A percentile compares a stretch with the other conserved stretches of the same genome.
Evolutionary conservation across 2,329 filamentous ascomycete genomes (phyloP).

Genomic region (Scedosporium dehoogii): DNA sequence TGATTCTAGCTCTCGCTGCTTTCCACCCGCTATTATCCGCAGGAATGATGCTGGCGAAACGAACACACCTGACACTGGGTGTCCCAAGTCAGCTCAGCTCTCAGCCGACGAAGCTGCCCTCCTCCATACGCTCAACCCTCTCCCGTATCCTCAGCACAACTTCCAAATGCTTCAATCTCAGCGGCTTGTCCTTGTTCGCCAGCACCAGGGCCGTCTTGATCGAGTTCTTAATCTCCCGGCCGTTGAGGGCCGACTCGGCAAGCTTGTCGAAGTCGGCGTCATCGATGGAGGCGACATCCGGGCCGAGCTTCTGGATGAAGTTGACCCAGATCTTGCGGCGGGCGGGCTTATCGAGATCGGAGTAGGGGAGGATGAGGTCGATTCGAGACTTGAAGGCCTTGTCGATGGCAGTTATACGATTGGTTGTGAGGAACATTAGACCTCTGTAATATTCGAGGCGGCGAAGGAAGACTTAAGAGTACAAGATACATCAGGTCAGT

Average conservation of each 20-base stretch:
- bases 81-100: no score
- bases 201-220: background rate
- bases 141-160: background rate
- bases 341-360: background rate
- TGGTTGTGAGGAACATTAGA: background rate
- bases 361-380: background rate
- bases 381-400: background rate
- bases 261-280: background rate
- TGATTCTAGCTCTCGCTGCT: no score
- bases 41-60: no score
- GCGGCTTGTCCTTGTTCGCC: background rate
- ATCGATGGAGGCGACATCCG: background rate
- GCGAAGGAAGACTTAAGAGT: conserved; percentile 4
- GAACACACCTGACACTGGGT: no score
- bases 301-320: background rate
- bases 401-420: background rate
- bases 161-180: background rate
- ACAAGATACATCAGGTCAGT: no score
- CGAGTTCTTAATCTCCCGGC: background rate
- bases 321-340: background rate
- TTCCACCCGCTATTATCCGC: no score
- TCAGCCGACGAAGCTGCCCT: no score
- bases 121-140: background rate
- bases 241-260: background rate
- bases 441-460: conserved; percentile 5